Conservation (phyloP, 164 flowering plant species). For the Paratinospora sagittata region DNA sequence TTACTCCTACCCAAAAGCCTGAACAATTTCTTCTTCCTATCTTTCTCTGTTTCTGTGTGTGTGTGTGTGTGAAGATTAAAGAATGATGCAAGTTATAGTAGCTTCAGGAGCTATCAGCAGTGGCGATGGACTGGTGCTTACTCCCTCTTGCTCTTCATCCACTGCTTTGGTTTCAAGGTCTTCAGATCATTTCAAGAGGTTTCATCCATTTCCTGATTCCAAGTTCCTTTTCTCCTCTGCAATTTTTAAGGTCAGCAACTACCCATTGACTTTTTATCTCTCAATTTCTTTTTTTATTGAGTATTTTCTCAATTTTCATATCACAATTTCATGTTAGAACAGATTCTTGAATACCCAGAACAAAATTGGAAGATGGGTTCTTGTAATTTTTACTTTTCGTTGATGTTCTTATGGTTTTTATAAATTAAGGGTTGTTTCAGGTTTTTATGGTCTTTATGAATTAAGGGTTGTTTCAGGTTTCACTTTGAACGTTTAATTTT, state of each 20-base stretch:
- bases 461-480: no score
- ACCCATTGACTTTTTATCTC: neutral
- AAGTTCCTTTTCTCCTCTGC: conserved; percentile 25
- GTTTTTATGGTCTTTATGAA: no score
- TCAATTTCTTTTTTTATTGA: no score
- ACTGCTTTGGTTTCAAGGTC: conserved; percentile 16
- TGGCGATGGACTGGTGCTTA: conserved; percentile 26
- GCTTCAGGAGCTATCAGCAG: conserved; percentile 25
- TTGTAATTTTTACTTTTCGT: neutral
- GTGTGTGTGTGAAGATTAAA: neutral
- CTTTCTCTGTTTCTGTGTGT: neutral
- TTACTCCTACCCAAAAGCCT: neutral
- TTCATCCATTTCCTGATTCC: conserved; percentile 18
- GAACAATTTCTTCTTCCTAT: neutral
- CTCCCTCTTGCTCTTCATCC: conserved; percentile 14
- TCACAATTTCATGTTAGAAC: no score
- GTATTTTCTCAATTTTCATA: no score
- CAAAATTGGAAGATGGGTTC: neutral
- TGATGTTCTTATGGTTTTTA: neutral
- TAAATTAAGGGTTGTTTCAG: no score
- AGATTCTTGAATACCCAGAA: no score
- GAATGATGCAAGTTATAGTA: conserved; percentile 9
- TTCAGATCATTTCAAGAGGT: conserved; percentile 24
- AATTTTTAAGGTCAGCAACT: conserved; percentile 26
- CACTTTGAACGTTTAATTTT: no score